Percentiles rank a stretch among this genome's conserved stretches.
These are phyloP conservation scores for Dicorynia guianensis DNA, from an alignment of 306 rosid species.

Conservation along the genomic window DNA sequence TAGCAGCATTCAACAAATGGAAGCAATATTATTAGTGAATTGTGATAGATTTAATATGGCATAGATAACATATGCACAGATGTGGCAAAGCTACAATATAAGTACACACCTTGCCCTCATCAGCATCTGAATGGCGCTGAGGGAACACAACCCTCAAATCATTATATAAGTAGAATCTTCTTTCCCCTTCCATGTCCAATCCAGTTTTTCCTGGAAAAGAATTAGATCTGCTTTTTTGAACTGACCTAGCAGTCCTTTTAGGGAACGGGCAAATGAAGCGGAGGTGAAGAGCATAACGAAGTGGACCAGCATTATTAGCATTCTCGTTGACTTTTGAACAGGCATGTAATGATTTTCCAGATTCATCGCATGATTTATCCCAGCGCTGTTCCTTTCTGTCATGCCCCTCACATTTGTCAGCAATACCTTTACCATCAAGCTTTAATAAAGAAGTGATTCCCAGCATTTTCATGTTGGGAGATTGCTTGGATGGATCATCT, in stretches of 20 bases:
- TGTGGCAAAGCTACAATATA: background rate
- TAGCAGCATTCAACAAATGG: background rate
- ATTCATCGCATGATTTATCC: slow-evolving; percentile 57
- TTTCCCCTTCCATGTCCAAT: slow-evolving; percentile 58
- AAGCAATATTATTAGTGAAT: slow-evolving; percentile 13
- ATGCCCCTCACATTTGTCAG: slow-evolving; percentile 45
- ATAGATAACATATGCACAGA: background rate
- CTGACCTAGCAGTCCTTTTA: slow-evolving; percentile 58
- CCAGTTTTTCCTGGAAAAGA: slow-evolving; percentile 59
- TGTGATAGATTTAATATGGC: background rate
- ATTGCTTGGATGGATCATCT: slow-evolving; percentile 50
- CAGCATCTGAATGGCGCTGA: slow-evolving; percentile 94
- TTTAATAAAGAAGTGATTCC: slow-evolving; percentile 42
- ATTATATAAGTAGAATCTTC: slow-evolving; percentile 88
- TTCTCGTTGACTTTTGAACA: slow-evolving; percentile 70
- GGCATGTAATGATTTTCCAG: slow-evolving; percentile 54
- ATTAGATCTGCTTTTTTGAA: slow-evolving; percentile 61
- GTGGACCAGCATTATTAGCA: slow-evolving; percentile 61
- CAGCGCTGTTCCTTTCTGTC: slow-evolving; percentile 56
- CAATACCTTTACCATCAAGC: slow-evolving; percentile 37
- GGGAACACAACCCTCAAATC: slow-evolving; percentile 94
- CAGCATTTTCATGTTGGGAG: slow-evolving; percentile 32
- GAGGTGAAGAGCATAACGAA: slow-evolving; percentile 96
- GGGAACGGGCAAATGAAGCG: slow-evolving; percentile 84
- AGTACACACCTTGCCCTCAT: slow-evolving; percentile 94